phyloP scores from a whole-genome alignment of 352 stramenopile genomes.

The Pythium utonaiense region DNA sequence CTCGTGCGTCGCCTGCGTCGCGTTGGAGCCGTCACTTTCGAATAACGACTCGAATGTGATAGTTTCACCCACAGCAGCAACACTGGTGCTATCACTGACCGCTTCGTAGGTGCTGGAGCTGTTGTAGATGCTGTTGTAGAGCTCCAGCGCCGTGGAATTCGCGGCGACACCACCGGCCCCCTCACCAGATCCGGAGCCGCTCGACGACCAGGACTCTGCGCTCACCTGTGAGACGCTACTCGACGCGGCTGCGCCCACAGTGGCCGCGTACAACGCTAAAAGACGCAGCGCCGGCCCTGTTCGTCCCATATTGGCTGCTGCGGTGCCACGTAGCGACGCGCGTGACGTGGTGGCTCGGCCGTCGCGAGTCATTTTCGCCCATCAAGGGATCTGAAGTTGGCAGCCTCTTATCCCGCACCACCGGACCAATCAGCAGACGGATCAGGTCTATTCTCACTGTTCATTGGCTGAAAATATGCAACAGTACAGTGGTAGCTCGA shows the following conservation, averaged over 20 bases:
- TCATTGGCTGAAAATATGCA: background rate
- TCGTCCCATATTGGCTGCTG: background rate
- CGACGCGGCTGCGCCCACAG: background rate
- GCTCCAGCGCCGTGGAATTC: background rate
- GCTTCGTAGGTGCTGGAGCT: background rate
- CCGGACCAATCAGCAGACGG: background rate
- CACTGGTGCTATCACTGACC: background rate
- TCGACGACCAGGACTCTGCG: background rate
- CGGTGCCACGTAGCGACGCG: background rate
- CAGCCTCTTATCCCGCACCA: background rate
- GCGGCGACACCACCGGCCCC: background rate
- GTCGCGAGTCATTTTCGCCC: background rate
- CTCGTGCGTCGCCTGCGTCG: background rate
- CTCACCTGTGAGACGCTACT: background rate
- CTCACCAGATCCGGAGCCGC: background rate
- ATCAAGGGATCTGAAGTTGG: conserved; percentile 2
- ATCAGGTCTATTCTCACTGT: too few species aligned
- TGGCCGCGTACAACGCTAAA: background rate
- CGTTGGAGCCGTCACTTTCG: background rate
- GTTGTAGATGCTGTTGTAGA: background rate
- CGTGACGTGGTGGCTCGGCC: background rate
- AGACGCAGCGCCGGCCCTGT: background rate
- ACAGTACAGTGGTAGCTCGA: background rate
- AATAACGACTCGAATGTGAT: conserved; percentile 1
- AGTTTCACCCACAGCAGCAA: background rate